These are phyloP conservation scores for Terfezia boudieri DNA, from an alignment of 495 filamentous ascomycete species.

Conservation along the genomic window DNA sequence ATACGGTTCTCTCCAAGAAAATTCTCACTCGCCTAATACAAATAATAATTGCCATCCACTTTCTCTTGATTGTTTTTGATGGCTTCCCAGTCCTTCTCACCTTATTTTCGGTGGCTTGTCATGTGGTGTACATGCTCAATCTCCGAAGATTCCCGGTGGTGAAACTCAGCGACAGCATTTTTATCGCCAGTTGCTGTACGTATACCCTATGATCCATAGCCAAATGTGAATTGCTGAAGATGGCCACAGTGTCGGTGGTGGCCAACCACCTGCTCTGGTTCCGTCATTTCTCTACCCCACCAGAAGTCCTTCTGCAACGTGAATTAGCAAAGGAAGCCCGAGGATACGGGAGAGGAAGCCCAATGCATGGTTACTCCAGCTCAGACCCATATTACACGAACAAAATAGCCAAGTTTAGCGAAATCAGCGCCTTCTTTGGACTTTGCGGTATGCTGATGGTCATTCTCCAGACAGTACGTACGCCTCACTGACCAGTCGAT, in stretches of 20 bases:
- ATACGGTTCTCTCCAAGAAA: slow-evolving; percentile 75
- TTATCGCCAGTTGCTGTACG: slow-evolving; percentile 60
- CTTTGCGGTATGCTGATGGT: slow-evolving; percentile 33
- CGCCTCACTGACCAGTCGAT: too few species aligned
- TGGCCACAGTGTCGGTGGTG: slow-evolving; percentile 39
- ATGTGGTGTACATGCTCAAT: slow-evolving; percentile 67
- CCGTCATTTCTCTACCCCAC: slow-evolving; percentile 57
- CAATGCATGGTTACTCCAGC: background rate
- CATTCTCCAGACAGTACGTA: background rate
- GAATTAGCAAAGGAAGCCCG: slow-evolving; percentile 20
- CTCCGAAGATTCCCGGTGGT: slow-evolving; percentile 72
- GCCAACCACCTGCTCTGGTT: slow-evolving; percentile 97
- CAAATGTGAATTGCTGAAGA: too few species aligned
- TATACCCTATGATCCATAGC: background rate
- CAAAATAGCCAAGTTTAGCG: slow-evolving; percentile 64
- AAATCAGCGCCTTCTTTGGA: slow-evolving; percentile 90
- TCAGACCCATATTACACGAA: slow-evolving; percentile 36
- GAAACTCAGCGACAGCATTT: slow-evolving; percentile 69
- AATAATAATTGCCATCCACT: slow-evolving; percentile 49
- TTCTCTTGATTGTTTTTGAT: slow-evolving; percentile 58
- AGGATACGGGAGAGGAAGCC: background rate
- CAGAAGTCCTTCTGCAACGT: slow-evolving; percentile 10
- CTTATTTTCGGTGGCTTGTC: slow-evolving; percentile 53
- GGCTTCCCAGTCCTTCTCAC: slow-evolving; percentile 56
- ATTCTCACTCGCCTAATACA: slow-evolving; percentile 72